A percentile compares a stretch with the other conserved stretches of the same genome.
These are phyloP conservation scores for Brassica balearica DNA, from an alignment of 441 rosid genomes.

Conservation along the genomic window DNA sequence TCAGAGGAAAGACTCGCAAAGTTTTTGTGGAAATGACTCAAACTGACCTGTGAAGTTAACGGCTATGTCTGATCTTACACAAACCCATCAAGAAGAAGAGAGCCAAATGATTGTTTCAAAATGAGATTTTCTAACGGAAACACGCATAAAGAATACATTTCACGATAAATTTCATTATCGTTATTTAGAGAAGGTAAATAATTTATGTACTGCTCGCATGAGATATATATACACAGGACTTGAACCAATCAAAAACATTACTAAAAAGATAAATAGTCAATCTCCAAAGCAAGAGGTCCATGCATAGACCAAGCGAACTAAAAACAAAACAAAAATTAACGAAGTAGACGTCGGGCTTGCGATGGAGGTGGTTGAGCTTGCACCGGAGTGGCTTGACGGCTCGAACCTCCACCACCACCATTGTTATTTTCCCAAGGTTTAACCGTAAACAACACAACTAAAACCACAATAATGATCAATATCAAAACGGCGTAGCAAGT, in stretches of 20 bases:
- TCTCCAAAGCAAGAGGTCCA: neutral
- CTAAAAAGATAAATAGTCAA: neutral
- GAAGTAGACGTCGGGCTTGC: constrained; percentile 32
- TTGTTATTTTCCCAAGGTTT: constrained; percentile 64
- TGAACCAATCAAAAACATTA: neutral
- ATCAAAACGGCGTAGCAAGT: constrained; percentile 69
- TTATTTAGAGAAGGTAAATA: neutral
- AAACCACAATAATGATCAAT: constrained; percentile 66
- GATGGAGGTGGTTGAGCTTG: constrained; percentile 41
- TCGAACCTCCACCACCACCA: constrained; percentile 29
- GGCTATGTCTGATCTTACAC: constrained; percentile 75
- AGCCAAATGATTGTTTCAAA: neutral
- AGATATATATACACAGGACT: neutral
- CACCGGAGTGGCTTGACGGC: constrained; percentile 28
- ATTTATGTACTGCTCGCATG: neutral
- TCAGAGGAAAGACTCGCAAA: neutral
- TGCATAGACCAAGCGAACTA: constrained; percentile 14
- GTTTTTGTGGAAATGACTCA: constrained; percentile 44
- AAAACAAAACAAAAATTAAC: constrained; percentile 9
- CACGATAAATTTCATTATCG: neutral
- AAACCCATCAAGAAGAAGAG: neutral
- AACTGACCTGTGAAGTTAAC: constrained; percentile 92
- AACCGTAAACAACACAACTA: constrained; percentile 66
- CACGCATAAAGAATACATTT: neutral
- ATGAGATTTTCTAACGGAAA: neutral